Evolutionary conservation across 345 rosid genomes (phyloP).

Genomic region (Triadica sebifera): DNA sequence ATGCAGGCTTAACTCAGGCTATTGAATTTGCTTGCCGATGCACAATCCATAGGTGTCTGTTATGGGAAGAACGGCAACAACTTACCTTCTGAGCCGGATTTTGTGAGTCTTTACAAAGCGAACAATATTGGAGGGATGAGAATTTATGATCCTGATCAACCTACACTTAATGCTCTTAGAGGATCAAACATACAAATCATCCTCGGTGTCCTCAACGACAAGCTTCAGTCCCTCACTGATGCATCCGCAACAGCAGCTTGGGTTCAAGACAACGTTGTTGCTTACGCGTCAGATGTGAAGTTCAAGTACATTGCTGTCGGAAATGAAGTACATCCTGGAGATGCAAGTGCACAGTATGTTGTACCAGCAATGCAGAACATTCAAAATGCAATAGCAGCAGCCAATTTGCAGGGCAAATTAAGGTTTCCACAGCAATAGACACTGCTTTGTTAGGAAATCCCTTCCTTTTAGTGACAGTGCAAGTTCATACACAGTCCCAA

Average conservation of each 20-base stretch:
- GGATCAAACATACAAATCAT: constrained; percentile 40
- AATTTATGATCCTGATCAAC: constrained; percentile 36
- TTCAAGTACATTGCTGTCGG: constrained; percentile 52
- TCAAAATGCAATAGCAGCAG: constrained; percentile 17
- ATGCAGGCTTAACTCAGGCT: not conserved
- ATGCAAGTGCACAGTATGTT: constrained; percentile 15
- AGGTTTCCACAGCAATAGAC: constrained; percentile 42
- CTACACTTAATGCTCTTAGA: constrained; percentile 42
- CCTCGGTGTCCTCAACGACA: constrained; percentile 31
- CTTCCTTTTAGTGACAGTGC: constrained; percentile 25
- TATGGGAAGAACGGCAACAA: constrained; percentile 40
- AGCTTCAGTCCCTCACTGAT: constrained; percentile 27
- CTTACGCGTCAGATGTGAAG: constrained; percentile 32
- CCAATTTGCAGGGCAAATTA: constrained; percentile 27
- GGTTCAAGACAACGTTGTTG: constrained; percentile 32
- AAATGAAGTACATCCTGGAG: constrained; percentile 39
- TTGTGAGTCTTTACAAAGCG: constrained; percentile 26
- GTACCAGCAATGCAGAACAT: constrained; percentile 34
- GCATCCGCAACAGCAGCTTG: constrained; percentile 28
- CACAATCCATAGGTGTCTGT: constrained; percentile 40
- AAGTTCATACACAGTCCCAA: constrained; percentile 24
- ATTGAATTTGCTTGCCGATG: constrained; percentile 15
- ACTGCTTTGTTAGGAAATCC: constrained; percentile 5
- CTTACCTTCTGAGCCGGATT: constrained; percentile 34
- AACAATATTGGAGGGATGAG: constrained; percentile 37